Evolutionary conservation across 352 stramenopile species (phyloP), one percentile per base, ranked within the genome.

Genomic region (Globisporangium megalacanthum): DNA sequence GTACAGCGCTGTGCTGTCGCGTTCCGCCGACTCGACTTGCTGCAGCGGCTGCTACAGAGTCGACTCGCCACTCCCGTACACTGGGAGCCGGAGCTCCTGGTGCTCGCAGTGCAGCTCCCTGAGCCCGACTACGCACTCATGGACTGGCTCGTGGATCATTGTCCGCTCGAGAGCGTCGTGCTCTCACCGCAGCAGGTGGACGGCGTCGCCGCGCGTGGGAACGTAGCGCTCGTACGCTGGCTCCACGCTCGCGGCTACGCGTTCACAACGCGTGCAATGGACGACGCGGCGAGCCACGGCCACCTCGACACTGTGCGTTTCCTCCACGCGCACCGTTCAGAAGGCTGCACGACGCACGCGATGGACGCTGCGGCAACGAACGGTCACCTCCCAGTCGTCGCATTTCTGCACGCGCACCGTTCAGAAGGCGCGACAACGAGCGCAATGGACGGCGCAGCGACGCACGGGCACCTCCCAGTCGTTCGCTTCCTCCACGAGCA

Each of bases 11-110:
- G 37, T 31, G 55, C 55, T 7, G 48, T 61, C 10, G 55, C 31
- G 22, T 61, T 37, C 55, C 50, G 55, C 47, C 39, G 48, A 11
- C 37, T 61, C 35, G 35, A 61, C 25, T 19, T 61, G 47, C 55
- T 61, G 1, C 20, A 55, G 39, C 54, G 55, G 55, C 19, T 61
- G 20, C n/a, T 6, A 11, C 31, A 31, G 10, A 37, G n/a, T 6
- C 13, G 7, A 10, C 49, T 25, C 17, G 10, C n/a, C 35, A 13
- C 35, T 8, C 35, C 35, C 6, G 10, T 33, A n/a, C 8, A 55
- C 17, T 61, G 55, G 55, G 55, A 61, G 31, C 22, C 25, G 6
- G 47, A 56, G 36, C 55, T 61, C 22, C 42, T 61, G 55, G 48
- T n/a, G n/a, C 55, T 55, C 31, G 55, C 55, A 7, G 11, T 56